A percentile compares a stretch with the other conserved stretches of the same genome.
phyloP scores from a whole-genome alignment of 164 flowering plant genomes.

The Annona cherimola region DNA sequence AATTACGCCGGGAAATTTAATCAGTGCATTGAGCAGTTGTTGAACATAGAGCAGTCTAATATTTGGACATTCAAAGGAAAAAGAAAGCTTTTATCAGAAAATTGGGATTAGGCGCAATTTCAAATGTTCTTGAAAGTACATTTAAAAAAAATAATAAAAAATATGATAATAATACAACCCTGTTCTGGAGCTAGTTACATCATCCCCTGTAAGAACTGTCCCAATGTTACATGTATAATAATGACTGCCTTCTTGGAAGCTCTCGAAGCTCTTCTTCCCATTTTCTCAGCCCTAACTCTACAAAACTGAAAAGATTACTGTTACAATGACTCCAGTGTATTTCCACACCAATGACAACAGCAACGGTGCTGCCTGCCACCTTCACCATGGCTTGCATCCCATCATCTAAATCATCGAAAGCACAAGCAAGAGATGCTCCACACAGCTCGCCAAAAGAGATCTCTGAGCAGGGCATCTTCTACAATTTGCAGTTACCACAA shows the following conservation, averaged over 20 bases:
- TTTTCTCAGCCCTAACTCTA: neutral
- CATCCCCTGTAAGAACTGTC: neutral
- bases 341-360: neutral
- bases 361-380: neutral
- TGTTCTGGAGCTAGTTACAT: neutral
- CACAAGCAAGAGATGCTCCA: constrained; percentile 25
- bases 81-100: too few species aligned
- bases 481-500: neutral
- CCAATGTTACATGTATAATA: neutral
- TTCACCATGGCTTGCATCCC: neutral
- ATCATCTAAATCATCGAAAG: constrained; percentile 14
- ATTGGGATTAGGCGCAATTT: too few species aligned
- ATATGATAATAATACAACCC: too few species aligned
- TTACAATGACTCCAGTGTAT: neutral
- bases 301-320: constrained; percentile 7
- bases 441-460: neutral
- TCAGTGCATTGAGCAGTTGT: too few species aligned
- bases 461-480: neutral
- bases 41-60: too few species aligned
- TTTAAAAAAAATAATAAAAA: too few species aligned
- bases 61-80: too few species aligned
- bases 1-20: too few species aligned
- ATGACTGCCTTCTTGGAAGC: neutral
- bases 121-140: too few species aligned
- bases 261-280: neutral